Conservation (phyloP, 225 moss, liverwort and hornwort species). For the Neckera pumila region DNA sequence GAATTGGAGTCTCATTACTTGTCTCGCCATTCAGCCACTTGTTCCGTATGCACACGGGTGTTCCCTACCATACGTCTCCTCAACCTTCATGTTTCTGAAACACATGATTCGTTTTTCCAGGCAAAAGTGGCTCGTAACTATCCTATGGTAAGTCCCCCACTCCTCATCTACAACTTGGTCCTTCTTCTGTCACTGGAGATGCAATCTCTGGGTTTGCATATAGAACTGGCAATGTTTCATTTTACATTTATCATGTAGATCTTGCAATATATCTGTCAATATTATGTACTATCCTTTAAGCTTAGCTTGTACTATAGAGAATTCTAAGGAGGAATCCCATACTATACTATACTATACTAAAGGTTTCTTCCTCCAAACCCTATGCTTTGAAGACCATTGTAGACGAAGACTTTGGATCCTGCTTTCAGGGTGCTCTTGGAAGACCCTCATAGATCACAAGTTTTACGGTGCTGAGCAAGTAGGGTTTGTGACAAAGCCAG, state of each 20-base stretch:
- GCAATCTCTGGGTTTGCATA: neutral
- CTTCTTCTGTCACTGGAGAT: neutral
- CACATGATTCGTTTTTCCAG: slow-evolving; percentile 71
- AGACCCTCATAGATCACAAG: neutral
- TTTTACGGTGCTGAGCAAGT: neutral
- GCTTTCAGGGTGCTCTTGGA: neutral
- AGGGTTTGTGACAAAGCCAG: neutral
- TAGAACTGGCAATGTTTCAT: neutral
- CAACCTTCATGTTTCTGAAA: slow-evolving; percentile 72
- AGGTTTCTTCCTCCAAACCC: neutral
- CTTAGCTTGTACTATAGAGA: neutral
- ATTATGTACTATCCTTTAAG: neutral
- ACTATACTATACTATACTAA: too few relatives aligned
- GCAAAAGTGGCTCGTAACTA: slow-evolving; percentile 69
- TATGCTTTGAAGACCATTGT: neutral
- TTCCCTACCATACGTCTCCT: slow-evolving; percentile 74
- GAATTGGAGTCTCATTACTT: slow-evolving; percentile 62
- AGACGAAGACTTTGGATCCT: neutral
- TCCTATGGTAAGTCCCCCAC: slow-evolving; percentile 36
- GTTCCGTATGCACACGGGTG: slow-evolving; percentile 54
- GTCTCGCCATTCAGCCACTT: slow-evolving; percentile 60
- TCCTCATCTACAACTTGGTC: neutral
- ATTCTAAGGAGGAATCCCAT: neutral
- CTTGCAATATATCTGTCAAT: neutral
- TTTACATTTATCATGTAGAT: neutral